Conservation (phyloP, 2,329 filamentous ascomycete genomes). For the Plenodomus biglobosus region DNA sequence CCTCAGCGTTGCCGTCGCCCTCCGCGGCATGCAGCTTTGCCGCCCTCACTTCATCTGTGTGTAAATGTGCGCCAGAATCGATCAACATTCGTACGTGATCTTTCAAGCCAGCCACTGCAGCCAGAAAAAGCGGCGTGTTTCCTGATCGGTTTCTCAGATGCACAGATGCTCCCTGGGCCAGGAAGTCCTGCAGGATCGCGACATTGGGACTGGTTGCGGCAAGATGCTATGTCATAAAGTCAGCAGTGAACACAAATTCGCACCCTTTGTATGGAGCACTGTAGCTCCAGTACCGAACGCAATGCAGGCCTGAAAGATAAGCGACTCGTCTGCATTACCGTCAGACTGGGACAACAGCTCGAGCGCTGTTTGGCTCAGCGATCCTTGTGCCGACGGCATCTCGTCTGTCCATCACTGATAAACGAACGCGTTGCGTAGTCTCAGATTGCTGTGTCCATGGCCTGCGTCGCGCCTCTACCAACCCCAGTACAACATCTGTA, state of each 20-base stretch:
- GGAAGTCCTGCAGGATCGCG: slow-evolving; percentile 58
- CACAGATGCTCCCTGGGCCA: slow-evolving; percentile 60
- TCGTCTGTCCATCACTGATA: slow-evolving; percentile 32
- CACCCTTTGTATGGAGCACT: slow-evolving; percentile 26
- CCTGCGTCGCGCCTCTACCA: background rate
- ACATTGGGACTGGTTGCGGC: slow-evolving; percentile 59
- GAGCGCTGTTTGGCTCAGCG: slow-evolving; percentile 27
- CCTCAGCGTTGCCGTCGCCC: slow-evolving; percentile 34
- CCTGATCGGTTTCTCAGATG: slow-evolving; percentile 61
- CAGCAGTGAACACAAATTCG: slow-evolving; percentile 36
- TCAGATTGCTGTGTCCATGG: slow-evolving; percentile 17
- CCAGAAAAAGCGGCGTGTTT: slow-evolving; percentile 61
- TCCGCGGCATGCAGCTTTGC: slow-evolving; percentile 50
- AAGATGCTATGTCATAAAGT: slow-evolving; percentile 52
- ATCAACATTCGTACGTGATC: slow-evolving; percentile 58
- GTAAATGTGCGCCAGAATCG: slow-evolving; percentile 61
- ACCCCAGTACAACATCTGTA: background rate
- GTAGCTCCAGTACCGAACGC: slow-evolving; percentile 26
- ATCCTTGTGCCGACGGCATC: slow-evolving; percentile 30
- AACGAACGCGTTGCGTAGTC: slow-evolving; percentile 21
- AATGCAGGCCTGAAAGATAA: slow-evolving; percentile 33
- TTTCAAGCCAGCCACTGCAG: slow-evolving; percentile 57
- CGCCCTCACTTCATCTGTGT: slow-evolving; percentile 57
- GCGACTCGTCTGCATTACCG: slow-evolving; percentile 25
- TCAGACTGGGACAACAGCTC: slow-evolving; percentile 19